These are phyloP conservation scores for Incumbomyces delicatus DNA, from an alignment of 2,329 filamentous ascomycete genomes.

Conservation along the genomic window DNA sequence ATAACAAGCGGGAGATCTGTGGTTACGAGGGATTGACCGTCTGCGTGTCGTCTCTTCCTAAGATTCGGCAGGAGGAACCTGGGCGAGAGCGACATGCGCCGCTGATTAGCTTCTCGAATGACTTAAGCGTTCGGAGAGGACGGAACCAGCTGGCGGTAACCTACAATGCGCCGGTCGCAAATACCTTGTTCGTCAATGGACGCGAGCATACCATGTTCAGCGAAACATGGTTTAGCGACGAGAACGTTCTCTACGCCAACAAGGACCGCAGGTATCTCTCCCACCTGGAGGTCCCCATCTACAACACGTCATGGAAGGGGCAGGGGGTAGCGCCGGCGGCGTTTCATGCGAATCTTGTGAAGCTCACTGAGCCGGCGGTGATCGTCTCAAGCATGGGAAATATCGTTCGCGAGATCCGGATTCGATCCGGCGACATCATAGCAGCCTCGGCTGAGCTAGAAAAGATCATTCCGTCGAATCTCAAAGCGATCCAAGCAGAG, in stretches of 20 bases:
- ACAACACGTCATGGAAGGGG: background rate
- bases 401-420: constrained; percentile 17
- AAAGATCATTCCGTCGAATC: constrained; percentile 5
- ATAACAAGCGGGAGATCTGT: background rate
- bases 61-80: background rate
- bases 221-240: constrained; percentile 11
- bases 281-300: constrained; percentile 1
- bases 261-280: background rate
- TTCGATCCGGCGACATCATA: constrained; percentile 8
- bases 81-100: background rate
- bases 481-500: background rate
- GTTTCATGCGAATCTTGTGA: constrained; percentile 4
- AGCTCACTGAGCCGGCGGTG: constrained; percentile 13
- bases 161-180: constrained; percentile 14
- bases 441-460: constrained; percentile 20
- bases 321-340: background rate
- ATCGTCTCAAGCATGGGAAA: constrained; percentile 20
- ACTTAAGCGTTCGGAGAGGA: background rate
- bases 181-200: constrained; percentile 20
- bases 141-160: background rate
- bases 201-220: constrained; percentile 12
- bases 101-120: constrained; percentile 1
- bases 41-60: constrained; percentile 11
- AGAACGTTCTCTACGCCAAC: background rate
- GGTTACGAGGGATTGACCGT: constrained; percentile 14